Percentiles rank a stretch among this genome's conserved stretches.
Conservation (phyloP, 768 basidiomycete species). For the Mycena olivaceomarginata region DNA sequence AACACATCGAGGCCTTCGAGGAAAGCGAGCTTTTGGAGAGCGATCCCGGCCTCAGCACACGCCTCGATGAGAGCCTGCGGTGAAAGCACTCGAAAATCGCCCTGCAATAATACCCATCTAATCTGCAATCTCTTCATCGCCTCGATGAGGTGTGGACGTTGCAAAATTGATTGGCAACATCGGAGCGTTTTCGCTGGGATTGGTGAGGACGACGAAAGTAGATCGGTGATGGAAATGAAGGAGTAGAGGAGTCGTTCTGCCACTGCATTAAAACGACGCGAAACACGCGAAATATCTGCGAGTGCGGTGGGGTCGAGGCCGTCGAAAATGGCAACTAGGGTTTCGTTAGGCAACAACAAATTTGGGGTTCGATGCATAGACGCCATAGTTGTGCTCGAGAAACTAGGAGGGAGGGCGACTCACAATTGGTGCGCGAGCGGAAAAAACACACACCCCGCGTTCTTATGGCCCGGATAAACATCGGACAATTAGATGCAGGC, state of each 20-base stretch:
- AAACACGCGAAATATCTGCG: slow-evolving; percentile 64
- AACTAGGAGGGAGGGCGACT: background rate
- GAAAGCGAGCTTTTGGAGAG: slow-evolving; percentile 57
- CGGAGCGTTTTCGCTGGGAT: slow-evolving; percentile 64
- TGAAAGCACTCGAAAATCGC: slow-evolving; percentile 55
- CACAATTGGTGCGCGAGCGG: slow-evolving; percentile 4
- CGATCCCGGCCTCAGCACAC: slow-evolving; percentile 62
- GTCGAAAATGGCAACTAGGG: slow-evolving; percentile 68
- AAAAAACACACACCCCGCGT: background rate
- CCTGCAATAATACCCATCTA: slow-evolving; percentile 65
- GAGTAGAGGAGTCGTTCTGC: slow-evolving; percentile 78
- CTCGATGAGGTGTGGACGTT: slow-evolving; percentile 67
- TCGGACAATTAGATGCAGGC: slow-evolving; percentile 8
- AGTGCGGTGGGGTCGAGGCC: slow-evolving; percentile 61
- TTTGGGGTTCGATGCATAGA: slow-evolving; percentile 35
- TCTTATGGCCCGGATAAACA: slow-evolving; percentile 33
- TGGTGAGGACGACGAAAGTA: slow-evolving; percentile 63
- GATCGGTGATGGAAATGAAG: slow-evolving; percentile 68
- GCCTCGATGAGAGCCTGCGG: slow-evolving; percentile 58
- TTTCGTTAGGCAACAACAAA: slow-evolving; percentile 73
- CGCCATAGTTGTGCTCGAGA: background rate
- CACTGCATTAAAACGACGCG: slow-evolving; percentile 68
- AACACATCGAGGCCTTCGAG: slow-evolving; percentile 76
- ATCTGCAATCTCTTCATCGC: slow-evolving; percentile 68
- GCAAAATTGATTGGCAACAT: slow-evolving; percentile 73